Base-by-base conservation (phyloP, 805 yeast species). In the Grigorovia yakushimaensis region DNA sequence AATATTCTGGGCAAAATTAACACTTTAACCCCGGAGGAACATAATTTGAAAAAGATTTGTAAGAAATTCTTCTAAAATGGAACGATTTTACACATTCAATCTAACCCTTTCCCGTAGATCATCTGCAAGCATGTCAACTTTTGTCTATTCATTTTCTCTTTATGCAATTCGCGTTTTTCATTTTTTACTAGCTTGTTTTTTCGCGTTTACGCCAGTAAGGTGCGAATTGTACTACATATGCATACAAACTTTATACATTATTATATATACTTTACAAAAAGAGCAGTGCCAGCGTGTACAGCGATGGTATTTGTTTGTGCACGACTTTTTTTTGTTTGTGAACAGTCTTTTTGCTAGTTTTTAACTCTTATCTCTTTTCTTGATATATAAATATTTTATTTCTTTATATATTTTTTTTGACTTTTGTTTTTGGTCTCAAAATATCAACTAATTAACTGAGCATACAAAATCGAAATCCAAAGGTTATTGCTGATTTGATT, bases 21-120 rank as follows among this genome's bases (percentile, higher is more conserved):
- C 9, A 22, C 43, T 1, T 35, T 54, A 39, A 50, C 59, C 6
- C 30, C 46, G 5, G 48, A 52, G 17, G 58, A 59, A 39, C n/a
- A 40, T 5, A 21, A 47, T 17, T 37, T 59, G 15, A 33, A 35
- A 21, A 45, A 39, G 2, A 33, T 48, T 11, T 33, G 37, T n/a
- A 17, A 8, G 8, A 33, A 5, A 21, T 42, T 42, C 24, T 42
- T 42, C 27, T 33, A 33, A 33, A 23, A 23, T n/a, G n/a, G n/a
- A n/a, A n/a, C n/a, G n/a, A n/a, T n/a, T n/a, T n/a, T n/a, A n/a
- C n/a, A n/a, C n/a, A n/a, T n/a, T n/a, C n/a, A n/a, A n/a, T n/a
- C n/a, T n/a, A n/a, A n/a, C n/a, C n/a, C n/a, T n/a, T n/a, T n/a
- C n/a, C n/a, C n/a, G n/a, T n/a, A n/a, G 15, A 27, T 27, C 33